Base-by-base conservation (phyloP, 2,329 filamentous ascomycete genomes). In the Aspergillus tanneri region DNA sequence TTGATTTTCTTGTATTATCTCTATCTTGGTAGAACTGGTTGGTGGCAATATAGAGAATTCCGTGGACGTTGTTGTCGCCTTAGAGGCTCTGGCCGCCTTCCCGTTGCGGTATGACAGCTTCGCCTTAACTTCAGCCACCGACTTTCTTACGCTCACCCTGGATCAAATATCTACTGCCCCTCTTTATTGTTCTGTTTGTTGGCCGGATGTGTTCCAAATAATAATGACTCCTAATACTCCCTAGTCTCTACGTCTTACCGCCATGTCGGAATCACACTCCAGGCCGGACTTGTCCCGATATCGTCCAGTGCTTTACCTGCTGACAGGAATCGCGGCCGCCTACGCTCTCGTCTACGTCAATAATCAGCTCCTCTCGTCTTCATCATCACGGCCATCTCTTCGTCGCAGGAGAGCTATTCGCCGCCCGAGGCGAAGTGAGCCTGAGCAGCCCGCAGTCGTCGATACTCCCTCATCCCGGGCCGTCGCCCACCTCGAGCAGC, bases 261-360 rank as follows among this genome's bases (percentile, higher is more conserved):
- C 50, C 44, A 69, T 69, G 66, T 57, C 68, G 49, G 62, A 63
- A 45, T 46, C 62, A 37, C 60, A 56, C 42, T 55, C 67, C 22
- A 57, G 60, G 38, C 61, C 66, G 46, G 55, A 62, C 21, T 65
- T 71, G 38, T 49, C 67, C 45, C 69, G 68, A 46, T 72, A 72
- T 46, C 70, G 69, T 42, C 71, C 71, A 21, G 56, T 67, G 24
- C 57, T 73, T 19, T 72, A 71, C 58, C 58, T 72, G n/a, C 60
- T 72, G 30, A 68, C 71, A 28, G 71, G 71, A 8, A 62, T 72
- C 30, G 69, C 67, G 32, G 68, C 70, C 25, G 66, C 72, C 12
- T 72, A 70, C 49, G 70, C 70, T n/a, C 53, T 74, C 28, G 58
- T 72, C 11, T 69, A 71, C 32, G 64, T 72, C 19, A 69, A 66